Conservation (phyloP, 2,329 filamentous ascomycete genomes). For the Paraconiothyrium sp. region DNA sequence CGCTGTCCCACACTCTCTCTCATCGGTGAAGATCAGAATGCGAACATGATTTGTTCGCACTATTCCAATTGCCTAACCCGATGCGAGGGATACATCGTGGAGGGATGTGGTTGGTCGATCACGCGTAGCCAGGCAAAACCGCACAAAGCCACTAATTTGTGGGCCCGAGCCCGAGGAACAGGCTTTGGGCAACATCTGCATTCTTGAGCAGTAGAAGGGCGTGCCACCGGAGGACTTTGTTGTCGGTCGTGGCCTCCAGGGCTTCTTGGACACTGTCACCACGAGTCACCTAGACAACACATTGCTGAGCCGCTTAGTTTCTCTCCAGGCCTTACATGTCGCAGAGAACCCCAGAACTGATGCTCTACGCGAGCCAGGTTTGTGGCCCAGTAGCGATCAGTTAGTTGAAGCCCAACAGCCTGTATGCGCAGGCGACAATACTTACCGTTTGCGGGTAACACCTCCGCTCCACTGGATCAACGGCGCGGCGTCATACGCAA, state of each 20-base stretch:
- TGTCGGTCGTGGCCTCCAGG: neutral
- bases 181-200: neutral
- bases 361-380: neutral
- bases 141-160: neutral
- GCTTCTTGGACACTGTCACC: neutral
- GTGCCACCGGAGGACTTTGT: neutral
- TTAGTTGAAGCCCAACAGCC: neutral
- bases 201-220: neutral
- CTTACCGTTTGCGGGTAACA: neutral
- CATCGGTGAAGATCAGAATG: neutral
- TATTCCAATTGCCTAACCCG: neutral
- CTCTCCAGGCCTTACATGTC: too few species aligned
- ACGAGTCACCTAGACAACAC: neutral
- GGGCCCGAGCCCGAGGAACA: neutral
- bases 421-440: neutral
- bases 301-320: neutral
- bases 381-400: neutral
- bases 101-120: slow-evolving; percentile 6
- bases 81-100: slow-evolving; percentile 12
- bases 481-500: neutral
- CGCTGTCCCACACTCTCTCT: neutral
- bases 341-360: too few species aligned
- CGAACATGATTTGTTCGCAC: neutral
- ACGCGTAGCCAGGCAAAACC: neutral
- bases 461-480: neutral